Base-by-base conservation (phyloP, 129 eudicot species). In the Pulicaria dysenterica region DNA sequence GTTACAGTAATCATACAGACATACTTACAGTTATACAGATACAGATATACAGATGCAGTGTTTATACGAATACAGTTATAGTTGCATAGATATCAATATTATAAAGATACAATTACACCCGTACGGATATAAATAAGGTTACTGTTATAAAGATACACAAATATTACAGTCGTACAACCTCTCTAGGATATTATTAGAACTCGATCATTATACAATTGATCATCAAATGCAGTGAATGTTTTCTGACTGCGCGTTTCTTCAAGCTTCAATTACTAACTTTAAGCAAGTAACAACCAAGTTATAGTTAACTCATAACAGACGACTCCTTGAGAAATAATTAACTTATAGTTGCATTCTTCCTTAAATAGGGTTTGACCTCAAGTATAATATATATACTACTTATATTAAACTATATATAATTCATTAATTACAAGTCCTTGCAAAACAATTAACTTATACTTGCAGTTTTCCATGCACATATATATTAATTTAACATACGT, bases 391-490 rank as follows among this genome's bases (percentile, higher is more conserved):
- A 24, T 24, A 24, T 24, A 2, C 31, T 24, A 24, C 31, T 24
- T 2, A 24, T 2, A 24, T 24, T 24, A 24, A 24, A 24, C 2
- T 24, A 24, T 24, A 0, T 24, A 24, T 24, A 24, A 64, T 43
- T 11, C 3, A 49, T 9, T 49, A 50, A 13, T 7, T 37, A 49
- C 60, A 46, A 3, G 43, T 67, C 59, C 77, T 60, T 73, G 16
- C 48, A 51, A 8, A 49, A 13, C 71, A 73, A 48, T 62, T 40
- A 63, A 63, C 79, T 50, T 74, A 34, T 44, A 50, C 70, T 14
- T 62, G 70, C 79, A 63, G 72, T 41, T 74, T 24, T 74, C 79
- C 79, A 74, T 63, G 63, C 54, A 63, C 17, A 72, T 1, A 36
- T 10, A 36, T 58, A 36, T 8, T 58, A 58, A 12, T 24, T 24